A percentile compares a stretch with the other conserved stretches of the same genome.
phyloP scores from a whole-genome alignment of 139 green algal genomes.

The Auxenochlorella pyrenoidosa region DNA sequence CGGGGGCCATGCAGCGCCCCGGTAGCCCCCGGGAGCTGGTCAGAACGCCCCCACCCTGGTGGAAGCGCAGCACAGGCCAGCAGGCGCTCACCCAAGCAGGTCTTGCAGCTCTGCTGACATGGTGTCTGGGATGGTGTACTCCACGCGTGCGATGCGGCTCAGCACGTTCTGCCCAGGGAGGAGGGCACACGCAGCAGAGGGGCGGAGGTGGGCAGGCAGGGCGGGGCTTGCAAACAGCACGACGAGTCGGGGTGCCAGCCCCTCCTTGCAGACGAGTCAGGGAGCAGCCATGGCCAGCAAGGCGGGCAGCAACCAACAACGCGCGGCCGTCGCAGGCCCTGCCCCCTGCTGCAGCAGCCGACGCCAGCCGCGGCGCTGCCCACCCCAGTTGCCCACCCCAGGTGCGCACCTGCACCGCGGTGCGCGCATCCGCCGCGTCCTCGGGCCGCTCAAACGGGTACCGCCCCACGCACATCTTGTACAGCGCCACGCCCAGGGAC shows the following conservation, averaged over 20 bases:
- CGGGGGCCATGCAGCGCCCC: too few relatives aligned
- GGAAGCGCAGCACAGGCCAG: too few relatives aligned
- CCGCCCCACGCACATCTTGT: conserved; percentile 48
- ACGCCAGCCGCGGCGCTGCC: neutral
- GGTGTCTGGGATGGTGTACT: conserved; percentile 47
- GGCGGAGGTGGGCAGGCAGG: neutral
- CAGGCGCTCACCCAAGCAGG: conserved; percentile 39
- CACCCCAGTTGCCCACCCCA: too few relatives aligned
- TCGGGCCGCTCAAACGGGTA: conserved; percentile 54
- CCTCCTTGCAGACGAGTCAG: too few relatives aligned
- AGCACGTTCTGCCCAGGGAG: conserved; percentile 32
- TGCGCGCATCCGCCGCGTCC: conserved; percentile 31
- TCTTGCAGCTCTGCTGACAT: conserved; percentile 38
- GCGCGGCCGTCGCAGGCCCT: too few relatives aligned
- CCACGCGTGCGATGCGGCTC: conserved; percentile 38
- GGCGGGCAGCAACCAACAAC: neutral
- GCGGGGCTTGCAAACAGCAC: neutral
- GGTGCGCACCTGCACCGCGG: conserved; percentile 31
- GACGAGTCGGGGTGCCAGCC: neutral
- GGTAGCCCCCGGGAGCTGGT: too few relatives aligned
- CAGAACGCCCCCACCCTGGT: too few relatives aligned
- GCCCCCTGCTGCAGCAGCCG: neutral
- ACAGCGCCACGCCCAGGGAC: conserved; percentile 52
- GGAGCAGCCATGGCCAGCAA: neutral
- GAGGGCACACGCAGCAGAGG: neutral